Evolutionary conservation across 1,139 yeast genomes (phyloP).

Genomic region (Pichiaceae sp.): DNA sequence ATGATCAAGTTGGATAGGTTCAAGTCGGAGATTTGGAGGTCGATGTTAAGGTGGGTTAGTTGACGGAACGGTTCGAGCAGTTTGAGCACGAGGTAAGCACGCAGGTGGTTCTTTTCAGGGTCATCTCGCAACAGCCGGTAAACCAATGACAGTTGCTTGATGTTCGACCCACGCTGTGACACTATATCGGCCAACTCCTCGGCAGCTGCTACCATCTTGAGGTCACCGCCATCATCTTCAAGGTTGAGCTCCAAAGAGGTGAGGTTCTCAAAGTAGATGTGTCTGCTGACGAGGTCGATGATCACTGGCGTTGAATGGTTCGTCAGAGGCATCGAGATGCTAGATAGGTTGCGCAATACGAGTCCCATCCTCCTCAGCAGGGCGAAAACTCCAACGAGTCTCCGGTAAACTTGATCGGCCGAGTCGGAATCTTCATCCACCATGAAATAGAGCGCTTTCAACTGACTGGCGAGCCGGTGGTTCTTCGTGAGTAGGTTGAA

Average conservation of each 20-base stretch:
- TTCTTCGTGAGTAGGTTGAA: constrained; percentile 19
- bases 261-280: constrained; percentile 21
- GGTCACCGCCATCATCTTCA: constrained; percentile 22
- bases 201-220: constrained; percentile 20
- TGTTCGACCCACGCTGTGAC: constrained; percentile 14
- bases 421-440: constrained; percentile 14
- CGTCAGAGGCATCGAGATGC: constrained; percentile 20
- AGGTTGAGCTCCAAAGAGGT: constrained; percentile 16
- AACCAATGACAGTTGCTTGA: constrained; percentile 15
- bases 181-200: constrained; percentile 18
- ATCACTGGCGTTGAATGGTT: constrained; percentile 23
- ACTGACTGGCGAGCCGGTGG: constrained; percentile 16
- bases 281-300: constrained; percentile 18
- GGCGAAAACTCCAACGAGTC: constrained; percentile 22
- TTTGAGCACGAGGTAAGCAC: constrained; percentile 22
- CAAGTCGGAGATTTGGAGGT: constrained; percentile 18
- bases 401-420: constrained; percentile 20
- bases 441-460: constrained; percentile 18
- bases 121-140: constrained; percentile 17
- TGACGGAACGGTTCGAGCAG: constrained; percentile 18
- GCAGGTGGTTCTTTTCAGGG: constrained; percentile 21
- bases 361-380: constrained; percentile 19
- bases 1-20: constrained; percentile 21
- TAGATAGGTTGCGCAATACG: constrained; percentile 15
- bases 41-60: constrained; percentile 13